Base-by-base conservation (phyloP, 164 flowering plant species). In the Dillenia turbinata region DNA sequence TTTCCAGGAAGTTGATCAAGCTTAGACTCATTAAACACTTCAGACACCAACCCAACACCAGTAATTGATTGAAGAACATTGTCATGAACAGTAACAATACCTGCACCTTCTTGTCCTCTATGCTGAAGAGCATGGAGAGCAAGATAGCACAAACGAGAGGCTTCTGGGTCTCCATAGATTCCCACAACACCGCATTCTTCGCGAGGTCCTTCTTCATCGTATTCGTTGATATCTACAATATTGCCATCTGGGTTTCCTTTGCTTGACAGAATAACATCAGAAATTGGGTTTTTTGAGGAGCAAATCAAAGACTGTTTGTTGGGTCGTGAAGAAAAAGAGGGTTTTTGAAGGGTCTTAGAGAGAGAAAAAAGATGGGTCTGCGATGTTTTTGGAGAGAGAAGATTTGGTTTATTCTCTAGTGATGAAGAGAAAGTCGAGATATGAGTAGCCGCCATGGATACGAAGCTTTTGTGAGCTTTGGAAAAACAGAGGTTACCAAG, bases 141-240 rank as follows among this genome's bases (percentile, higher is more conserved):
- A 6, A 91, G 73, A 55, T 86, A 89, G 64, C 95, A 87, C 56
- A 91, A 82, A 4, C 95, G 80, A 8, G 96, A 82, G 44, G 98
- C 95, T 59, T 91, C 97, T 0, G 97, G 85, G 79, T 94, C 98
- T 49, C 96, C 97, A 56, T 76, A 91, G 52, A 94, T 84, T 12
- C 96, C 98, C 48, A 94, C 98, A 14, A 94, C 96, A 16, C 97
- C 98, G 67, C 97, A 94, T 72, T 90, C 97, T 59, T 91, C 97
- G 0, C 92, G 77, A 40, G 88, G 91, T 63, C 86, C 83, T n/a
- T 85, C 90, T 66, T 80, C 85, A 19, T 70, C 71, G 46, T 66
- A 66, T 16, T 52, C 61, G 13, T 57, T 24, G 64, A 58, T 12
- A 15, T 47, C 46, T 4, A 13, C 9, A 54, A 48, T 13, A 10